Evolutionary conservation across 2,329 filamentous ascomycete genomes (phyloP), one percentile per base, ranked within the genome.

Genomic region (Ophiostoma ips): DNA sequence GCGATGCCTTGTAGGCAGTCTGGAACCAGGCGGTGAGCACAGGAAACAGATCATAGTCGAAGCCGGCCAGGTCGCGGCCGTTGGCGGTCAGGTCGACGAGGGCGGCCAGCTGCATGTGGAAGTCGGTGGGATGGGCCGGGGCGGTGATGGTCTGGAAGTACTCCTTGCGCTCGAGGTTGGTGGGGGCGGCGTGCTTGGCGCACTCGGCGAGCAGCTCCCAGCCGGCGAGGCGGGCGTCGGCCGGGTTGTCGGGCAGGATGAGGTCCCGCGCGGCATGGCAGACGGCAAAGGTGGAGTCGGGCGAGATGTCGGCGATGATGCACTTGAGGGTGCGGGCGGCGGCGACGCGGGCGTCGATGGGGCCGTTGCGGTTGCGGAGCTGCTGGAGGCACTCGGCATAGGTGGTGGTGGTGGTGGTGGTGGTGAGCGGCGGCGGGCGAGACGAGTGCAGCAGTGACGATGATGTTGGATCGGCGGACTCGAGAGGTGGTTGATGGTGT

Each of bases 251-350:
- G 7, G 72, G 64, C 28, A 81, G 71, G 52, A 84, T 77, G 52
- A 84, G 66, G 57, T 84, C 79, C 60, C 79, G 81, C 43, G 72
- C 78, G 13, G 77, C 76, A 55, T 78, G 73, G 77, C 81, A 84
- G 51, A 84, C 79, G 43, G 77, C 74, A 46, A 77, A 66, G 12
- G 79, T 71, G 6, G 75, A 71, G 51, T 72, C 74, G 28, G 81
- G 64, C 5, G 78, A 75, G 58, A 77, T 78, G 55, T 81, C 76
- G 31, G 71, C 64, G 33, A 83, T 70, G 51, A 73, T 69, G 57
- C 70, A 65, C 38, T 75, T 73, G 37, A 83, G 64, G n/a, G 71
- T 68, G 51, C 71, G 69, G 41, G 77, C 79, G 9, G 79, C 79
- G 21, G 71, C 64, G 19, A 79, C 67, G 37, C 78, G 70, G 56